These are phyloP conservation scores for Bauhinia variegata DNA, from an alignment of 306 rosid genomes.

Conservation along the genomic window DNA sequence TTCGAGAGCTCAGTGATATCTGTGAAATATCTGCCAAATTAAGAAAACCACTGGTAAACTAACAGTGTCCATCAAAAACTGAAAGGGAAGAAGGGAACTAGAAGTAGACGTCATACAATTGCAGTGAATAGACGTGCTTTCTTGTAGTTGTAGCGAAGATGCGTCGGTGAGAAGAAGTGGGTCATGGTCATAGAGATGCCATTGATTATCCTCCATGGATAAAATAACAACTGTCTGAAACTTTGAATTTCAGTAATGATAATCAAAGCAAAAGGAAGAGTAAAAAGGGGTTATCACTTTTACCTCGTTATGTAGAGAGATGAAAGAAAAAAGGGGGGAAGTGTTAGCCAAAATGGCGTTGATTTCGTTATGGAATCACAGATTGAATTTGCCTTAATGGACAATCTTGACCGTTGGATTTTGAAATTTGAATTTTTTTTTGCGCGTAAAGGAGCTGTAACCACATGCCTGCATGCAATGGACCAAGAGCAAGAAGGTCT, in stretches of 20 bases:
- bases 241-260: conserved; percentile 39
- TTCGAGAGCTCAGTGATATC: conserved; percentile 40
- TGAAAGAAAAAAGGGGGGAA: too few relatives aligned
- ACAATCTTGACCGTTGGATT: conserved; percentile 56
- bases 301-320: too few relatives aligned
- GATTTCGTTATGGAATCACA: conserved; percentile 26
- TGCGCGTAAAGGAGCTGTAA: conserved; percentile 42
- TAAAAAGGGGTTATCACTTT: too few relatives aligned
- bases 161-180: conserved; percentile 71
- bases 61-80: conserved; percentile 20
- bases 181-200: conserved; percentile 52
- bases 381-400: conserved; percentile 39
- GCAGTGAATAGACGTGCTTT: conserved; percentile 32
- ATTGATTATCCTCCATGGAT: conserved; percentile 57
- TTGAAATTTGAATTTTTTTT: conserved; percentile 59
- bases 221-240: conserved; percentile 30
- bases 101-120: conserved; percentile 40
- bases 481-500: too few relatives aligned
- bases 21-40: conserved; percentile 37
- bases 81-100: neutral
- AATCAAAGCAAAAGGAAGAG: conserved; percentile 29
- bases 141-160: conserved; percentile 47
- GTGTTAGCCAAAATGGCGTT: conserved; percentile 29
- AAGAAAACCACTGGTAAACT: conserved; percentile 16
- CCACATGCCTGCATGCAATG: too few relatives aligned